Conservation (phyloP, 31 red algal species). For the Endocladia muricata region DNA sequence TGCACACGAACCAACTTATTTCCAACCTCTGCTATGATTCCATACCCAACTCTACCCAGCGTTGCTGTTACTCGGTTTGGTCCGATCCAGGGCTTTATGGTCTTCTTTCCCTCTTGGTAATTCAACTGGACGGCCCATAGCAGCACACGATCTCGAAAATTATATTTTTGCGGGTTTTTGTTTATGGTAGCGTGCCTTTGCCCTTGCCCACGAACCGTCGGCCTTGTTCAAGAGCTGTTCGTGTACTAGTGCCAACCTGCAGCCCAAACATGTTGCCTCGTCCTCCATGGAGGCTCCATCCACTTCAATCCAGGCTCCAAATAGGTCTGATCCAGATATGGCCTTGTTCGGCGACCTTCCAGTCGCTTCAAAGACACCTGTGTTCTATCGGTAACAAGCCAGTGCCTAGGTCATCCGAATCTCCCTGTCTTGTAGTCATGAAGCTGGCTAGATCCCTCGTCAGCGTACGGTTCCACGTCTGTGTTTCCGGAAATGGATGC, state of each 20-base stretch:
- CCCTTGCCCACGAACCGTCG: not conserved
- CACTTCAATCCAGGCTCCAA: not conserved
- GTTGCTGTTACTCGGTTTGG: not conserved
- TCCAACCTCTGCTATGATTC: not conserved
- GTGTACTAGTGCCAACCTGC: not conserved
- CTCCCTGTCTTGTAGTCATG: not conserved
- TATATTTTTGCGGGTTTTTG: not conserved
- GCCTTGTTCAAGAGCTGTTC: not conserved
- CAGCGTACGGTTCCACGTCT: constrained; percentile 30
- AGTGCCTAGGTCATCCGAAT: not conserved
- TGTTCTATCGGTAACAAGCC: not conserved
- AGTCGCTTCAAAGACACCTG: not conserved
- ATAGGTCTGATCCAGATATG: not conserved
- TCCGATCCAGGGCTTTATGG: not conserved
- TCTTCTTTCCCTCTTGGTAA: not conserved
- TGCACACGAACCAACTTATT: not conserved
- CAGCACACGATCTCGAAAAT: not conserved
- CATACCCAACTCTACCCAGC: not conserved
- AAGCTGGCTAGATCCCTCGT: not conserved
- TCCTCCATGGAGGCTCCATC: not conserved
- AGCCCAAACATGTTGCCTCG: not conserved
- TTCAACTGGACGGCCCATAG: not conserved
- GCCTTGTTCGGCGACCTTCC: not conserved
- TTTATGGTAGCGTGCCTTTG: not conserved
- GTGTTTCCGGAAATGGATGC: too few relatives aligned